Conservation (phyloP, 768 basidiomycete genomes). For the Serendipita sp. region DNA sequence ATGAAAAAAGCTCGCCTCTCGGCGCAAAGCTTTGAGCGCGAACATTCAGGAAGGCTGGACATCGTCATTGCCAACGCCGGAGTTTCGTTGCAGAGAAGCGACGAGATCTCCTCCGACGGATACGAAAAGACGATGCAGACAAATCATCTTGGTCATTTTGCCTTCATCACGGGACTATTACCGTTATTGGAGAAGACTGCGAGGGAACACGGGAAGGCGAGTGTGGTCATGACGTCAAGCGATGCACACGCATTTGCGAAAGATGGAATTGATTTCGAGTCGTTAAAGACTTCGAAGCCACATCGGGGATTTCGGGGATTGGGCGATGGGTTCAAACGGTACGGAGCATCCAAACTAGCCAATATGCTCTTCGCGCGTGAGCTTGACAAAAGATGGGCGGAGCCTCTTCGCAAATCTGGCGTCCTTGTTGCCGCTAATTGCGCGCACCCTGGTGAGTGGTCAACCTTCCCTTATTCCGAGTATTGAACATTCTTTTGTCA, state of each 20-base stretch:
- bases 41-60: not conserved
- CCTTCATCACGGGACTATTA: slow-evolving; percentile 10
- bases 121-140: slow-evolving; percentile 8
- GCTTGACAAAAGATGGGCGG: slow-evolving; percentile 7
- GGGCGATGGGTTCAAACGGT: slow-evolving; percentile 4
- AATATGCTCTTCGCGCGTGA: slow-evolving; percentile 13
- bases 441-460: not conserved
- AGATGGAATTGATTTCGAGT: not conserved
- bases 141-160: slow-evolving; percentile 16
- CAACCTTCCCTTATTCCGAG: not conserved
- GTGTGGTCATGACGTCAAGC: not conserved
- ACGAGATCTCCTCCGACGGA: slow-evolving; percentile 7
- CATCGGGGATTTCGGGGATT: slow-evolving; percentile 5
- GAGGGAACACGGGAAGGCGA: slow-evolving; percentile 5
- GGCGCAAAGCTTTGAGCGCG: not conserved
- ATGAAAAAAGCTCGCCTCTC: not conserved
- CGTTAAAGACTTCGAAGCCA: not conserved
- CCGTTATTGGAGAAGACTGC: slow-evolving; percentile 13
- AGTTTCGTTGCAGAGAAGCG: not conserved
- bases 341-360: slow-evolving; percentile 11
- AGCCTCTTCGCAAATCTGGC: not conserved
- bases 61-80: not conserved
- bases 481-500: not conserved
- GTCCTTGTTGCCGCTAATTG: not conserved
- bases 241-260: slow-evolving; percentile 1